A percentile compares a stretch with the other conserved stretches of the same genome.
Conservation (phyloP, 2,329 filamentous ascomycete genomes). For the Xylariales sp. region DNA sequence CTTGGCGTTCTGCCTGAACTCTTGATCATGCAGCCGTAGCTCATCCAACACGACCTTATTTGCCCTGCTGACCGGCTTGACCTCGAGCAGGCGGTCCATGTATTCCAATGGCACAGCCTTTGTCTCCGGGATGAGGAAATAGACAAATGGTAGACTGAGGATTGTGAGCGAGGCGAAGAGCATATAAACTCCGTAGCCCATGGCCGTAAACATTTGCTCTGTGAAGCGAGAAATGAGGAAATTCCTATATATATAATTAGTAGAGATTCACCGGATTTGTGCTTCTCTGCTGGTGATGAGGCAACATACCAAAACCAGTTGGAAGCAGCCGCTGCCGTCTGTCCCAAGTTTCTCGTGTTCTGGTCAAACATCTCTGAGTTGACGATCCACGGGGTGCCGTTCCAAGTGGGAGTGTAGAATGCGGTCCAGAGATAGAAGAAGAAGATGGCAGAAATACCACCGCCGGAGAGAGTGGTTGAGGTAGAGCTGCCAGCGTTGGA, state of each 20-base stretch:
- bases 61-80: conserved; percentile 24
- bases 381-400: conserved; percentile 7
- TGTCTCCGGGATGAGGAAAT: conserved; percentile 57
- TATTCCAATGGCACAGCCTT: conserved; percentile 47
- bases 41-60: too few species aligned
- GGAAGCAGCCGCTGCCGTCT: conserved; percentile 40
- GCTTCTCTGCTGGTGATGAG: too few species aligned
- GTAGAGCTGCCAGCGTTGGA: conserved; percentile 42
- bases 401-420: conserved; percentile 6
- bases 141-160: conserved; percentile 61
- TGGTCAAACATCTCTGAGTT: conserved; percentile 8
- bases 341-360: conserved; percentile 3
- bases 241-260: too few species aligned
- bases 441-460: conserved; percentile 5
- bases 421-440: conserved; percentile 7
- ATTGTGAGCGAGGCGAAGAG: conserved; percentile 65
- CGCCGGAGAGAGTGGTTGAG: background rate
- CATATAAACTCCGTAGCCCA: conserved; percentile 55
- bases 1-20: too few species aligned
- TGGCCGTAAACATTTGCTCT: conserved; percentile 56
- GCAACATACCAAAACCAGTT: too few species aligned
- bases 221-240: conserved; percentile 58
- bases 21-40: too few species aligned
- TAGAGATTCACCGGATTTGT: too few species aligned
- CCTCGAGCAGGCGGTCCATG: conserved; percentile 64